Conservation (phyloP, 2,329 filamentous ascomycete species). For the Exophiala xenobiotica region DNA sequence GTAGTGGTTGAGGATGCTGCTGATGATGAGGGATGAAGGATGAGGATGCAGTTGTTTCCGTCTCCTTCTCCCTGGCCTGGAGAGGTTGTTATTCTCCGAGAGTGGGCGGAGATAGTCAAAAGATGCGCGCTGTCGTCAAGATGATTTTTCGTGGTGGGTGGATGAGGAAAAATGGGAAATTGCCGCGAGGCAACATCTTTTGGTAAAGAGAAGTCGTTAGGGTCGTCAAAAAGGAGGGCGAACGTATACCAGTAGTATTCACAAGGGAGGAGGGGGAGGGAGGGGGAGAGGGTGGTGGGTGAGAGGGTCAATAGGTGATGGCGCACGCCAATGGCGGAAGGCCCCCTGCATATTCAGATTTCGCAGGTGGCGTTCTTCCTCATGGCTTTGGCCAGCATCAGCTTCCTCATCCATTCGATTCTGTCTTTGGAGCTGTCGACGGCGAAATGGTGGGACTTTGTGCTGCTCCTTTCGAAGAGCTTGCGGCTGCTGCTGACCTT, state of each 20-base stretch:
- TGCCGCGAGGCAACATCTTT: conserved; percentile 26
- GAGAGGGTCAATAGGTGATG: too few species aligned
- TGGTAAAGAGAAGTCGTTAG: not conserved
- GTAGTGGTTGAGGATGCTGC: too few species aligned
- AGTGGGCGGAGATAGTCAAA: too few species aligned
- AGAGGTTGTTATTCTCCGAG: too few species aligned
- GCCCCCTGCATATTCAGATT: too few species aligned
- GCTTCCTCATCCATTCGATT: conserved; percentile 74
- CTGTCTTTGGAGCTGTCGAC: conserved; percentile 83
- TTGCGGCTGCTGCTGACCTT: conserved; percentile 43
- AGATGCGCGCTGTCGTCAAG: too few species aligned
- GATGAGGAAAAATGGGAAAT: conserved; percentile 13
- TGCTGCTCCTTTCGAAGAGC: conserved; percentile 50
- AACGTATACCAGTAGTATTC: too few species aligned
- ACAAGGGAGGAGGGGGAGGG: not conserved
- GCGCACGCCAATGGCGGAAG: too few species aligned
- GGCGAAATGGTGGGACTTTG: conserved; percentile 89
- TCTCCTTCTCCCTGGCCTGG: too few species aligned
- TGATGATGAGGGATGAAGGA: too few species aligned
- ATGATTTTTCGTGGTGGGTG: not conserved
- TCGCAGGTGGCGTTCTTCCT: conserved; percentile 22
- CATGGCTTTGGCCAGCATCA: conserved; percentile 47
- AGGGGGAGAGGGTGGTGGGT: not conserved
- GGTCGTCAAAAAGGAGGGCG: too few species aligned
- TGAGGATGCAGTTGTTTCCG: too few species aligned